These are phyloP conservation scores for Candida sanyaensis DNA, from an alignment of 1,139 yeast species.

Conservation along the genomic window DNA sequence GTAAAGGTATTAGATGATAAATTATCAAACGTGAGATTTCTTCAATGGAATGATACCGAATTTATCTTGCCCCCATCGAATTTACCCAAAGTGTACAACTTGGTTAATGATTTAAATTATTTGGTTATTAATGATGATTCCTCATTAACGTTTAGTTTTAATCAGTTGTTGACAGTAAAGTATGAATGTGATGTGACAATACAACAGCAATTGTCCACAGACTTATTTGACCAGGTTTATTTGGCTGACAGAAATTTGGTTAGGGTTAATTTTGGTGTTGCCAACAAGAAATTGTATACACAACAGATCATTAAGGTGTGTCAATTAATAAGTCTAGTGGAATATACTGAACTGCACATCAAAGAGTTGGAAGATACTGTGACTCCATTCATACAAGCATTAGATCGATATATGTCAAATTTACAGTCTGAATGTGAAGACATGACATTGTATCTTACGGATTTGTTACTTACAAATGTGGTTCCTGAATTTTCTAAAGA, in stretches of 20 bases:
- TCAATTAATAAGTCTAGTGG: slow-evolving; percentile 30
- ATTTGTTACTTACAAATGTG: slow-evolving; percentile 58
- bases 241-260: slow-evolving; percentile 19
- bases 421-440: slow-evolving; percentile 10
- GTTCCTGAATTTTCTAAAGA: slow-evolving; percentile 44
- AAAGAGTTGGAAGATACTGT: slow-evolving; percentile 35
- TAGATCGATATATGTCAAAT: slow-evolving; percentile 32
- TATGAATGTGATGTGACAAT: slow-evolving; percentile 19
- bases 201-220: slow-evolving; percentile 14
- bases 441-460: slow-evolving; percentile 34
- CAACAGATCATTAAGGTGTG: slow-evolving; percentile 30
- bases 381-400: slow-evolving; percentile 41
- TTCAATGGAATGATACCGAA: slow-evolving; percentile 24
- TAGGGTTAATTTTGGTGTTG: slow-evolving; percentile 14
- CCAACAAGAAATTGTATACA: slow-evolving; percentile 17
- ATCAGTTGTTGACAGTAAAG: slow-evolving; percentile 31
- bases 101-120: slow-evolving; percentile 19
- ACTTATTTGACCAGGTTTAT: slow-evolving; percentile 33
- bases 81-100: slow-evolving; percentile 24
- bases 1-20: slow-evolving; percentile 22
- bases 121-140: slow-evolving; percentile 27
- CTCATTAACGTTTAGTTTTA: slow-evolving; percentile 30
- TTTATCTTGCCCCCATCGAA: slow-evolving; percentile 26
- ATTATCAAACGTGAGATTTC: slow-evolving; percentile 23
- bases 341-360: slow-evolving; percentile 42